Conservation (phyloP, 1,139 yeast species). For the Oligophagozyma castellii region DNA sequence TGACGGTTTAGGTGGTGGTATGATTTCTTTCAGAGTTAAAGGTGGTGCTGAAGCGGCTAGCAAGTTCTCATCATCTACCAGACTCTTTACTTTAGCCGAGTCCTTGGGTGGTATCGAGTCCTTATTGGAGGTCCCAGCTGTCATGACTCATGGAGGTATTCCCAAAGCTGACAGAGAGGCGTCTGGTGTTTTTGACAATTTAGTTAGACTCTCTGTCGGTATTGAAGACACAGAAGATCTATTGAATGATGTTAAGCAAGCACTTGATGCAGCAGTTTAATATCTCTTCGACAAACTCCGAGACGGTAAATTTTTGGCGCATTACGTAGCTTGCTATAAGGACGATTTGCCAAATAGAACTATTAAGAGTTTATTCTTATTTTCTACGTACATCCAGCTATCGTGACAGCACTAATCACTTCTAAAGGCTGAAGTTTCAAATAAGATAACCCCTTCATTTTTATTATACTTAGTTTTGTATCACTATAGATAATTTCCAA, state of each 20-base stretch:
- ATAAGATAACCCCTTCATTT: too few species aligned
- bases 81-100: slow-evolving; percentile 75
- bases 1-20: slow-evolving; percentile 82
- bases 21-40: slow-evolving; percentile 74
- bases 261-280: too few species aligned
- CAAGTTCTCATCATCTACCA: slow-evolving; percentile 57
- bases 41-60: slow-evolving; percentile 75
- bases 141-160: slow-evolving; percentile 89
- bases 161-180: slow-evolving; percentile 70
- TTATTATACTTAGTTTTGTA: too few species aligned
- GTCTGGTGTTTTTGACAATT: slow-evolving; percentile 70
- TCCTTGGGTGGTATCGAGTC: slow-evolving; percentile 87
- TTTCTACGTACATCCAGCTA: too few species aligned
- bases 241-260: slow-evolving; percentile 59
- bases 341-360: too few species aligned
- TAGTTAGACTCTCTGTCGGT: slow-evolving; percentile 76
- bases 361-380: too few species aligned
- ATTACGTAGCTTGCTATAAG: too few species aligned
- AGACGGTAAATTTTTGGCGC: too few species aligned
- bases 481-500: too few species aligned
- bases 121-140: slow-evolving; percentile 77
- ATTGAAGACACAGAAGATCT: slow-evolving; percentile 75
- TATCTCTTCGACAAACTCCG: too few species aligned
- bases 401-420: too few species aligned
- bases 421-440: too few species aligned